Evolutionary conservation across 2,329 filamentous ascomycete genomes (phyloP), one percentile per base, ranked within the genome.

Genomic region (Curvularia sp.): DNA sequence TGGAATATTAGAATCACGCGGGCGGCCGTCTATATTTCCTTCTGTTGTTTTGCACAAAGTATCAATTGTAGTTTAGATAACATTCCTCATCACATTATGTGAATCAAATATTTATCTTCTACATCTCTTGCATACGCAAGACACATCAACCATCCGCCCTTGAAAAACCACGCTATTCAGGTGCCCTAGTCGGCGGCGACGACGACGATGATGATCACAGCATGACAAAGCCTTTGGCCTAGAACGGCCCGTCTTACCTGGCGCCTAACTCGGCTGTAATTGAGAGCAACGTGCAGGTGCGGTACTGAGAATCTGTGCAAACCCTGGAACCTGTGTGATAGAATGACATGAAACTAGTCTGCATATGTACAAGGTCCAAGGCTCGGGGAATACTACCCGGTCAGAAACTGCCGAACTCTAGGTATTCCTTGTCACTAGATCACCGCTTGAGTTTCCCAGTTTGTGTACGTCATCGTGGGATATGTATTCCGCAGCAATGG

Each of bases 211-310:
- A n/a, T 27, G 41, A 43, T 7, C 25, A 25, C n/a, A 13, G 23
- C 23, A 43, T 43, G 41, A 43, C 23, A n/a, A 43, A 43, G 41
- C 6, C 13, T 25, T 15, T 5, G 23, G 13, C 9, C 21, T 13
- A 27, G 15, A n/a, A 43, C 27, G 13, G 19, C 41, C 41, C 13
- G 13, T 43, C 23, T 27, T 27, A 13, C 36, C 7, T 9, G 23
- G 48, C 48, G 25, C 48, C 25, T 28, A 50, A 42, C 36, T 13
- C 48, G 48, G 18, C 13, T 42, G 36, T 42, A 9, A 13, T 25
- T 21, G 15, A 41, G 5, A 21, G 10, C 25, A 42, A 30, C 15
- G 36, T 25, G 12, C 25, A 23, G 27, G 12, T 13, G 42, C 25
- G 25, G 49, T 10, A 32, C 23, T 12, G 28, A 28, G 12, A 25